Conservation (phyloP, 257 asterid species). For the Leptodermis oblonga region DNA sequence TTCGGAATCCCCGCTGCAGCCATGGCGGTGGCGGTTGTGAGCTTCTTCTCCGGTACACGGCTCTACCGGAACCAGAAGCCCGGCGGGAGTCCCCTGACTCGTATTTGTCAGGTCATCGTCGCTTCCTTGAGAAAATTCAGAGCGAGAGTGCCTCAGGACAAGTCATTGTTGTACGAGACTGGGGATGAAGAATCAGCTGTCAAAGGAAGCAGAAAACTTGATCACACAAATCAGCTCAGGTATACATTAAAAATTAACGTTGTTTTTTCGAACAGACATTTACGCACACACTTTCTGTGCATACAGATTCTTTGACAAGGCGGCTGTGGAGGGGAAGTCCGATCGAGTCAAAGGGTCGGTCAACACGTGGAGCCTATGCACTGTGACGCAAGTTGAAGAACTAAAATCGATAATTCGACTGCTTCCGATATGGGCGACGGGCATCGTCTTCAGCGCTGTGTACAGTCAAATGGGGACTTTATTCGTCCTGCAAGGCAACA, state of each 20-base stretch:
- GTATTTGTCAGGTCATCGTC: slow-evolving; percentile 50
- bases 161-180: slow-evolving; percentile 40
- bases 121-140: slow-evolving; percentile 42
- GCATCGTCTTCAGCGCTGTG: slow-evolving; percentile 53
- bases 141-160: slow-evolving; percentile 37
- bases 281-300: neutral
- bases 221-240: slow-evolving; percentile 55
- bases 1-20: slow-evolving; percentile 72
- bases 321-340: slow-evolving; percentile 53
- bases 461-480: slow-evolving; percentile 72
- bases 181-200: slow-evolving; percentile 38
- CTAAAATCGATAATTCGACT: slow-evolving; percentile 45
- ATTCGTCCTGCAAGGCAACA: slow-evolving; percentile 62
- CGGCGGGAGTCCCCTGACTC: slow-evolving; percentile 66
- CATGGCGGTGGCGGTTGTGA: slow-evolving; percentile 55
- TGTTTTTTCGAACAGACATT: neutral
- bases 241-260: neutral
- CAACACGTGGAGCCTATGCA: slow-evolving; percentile 53
- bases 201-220: slow-evolving; percentile 58
- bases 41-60: slow-evolving; percentile 57
- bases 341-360: slow-evolving; percentile 34
- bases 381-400: slow-evolving; percentile 70
- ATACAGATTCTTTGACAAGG: slow-evolving; percentile 62
- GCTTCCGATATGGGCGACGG: slow-evolving; percentile 63
- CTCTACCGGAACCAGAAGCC: slow-evolving; percentile 54